Base-by-base conservation (phyloP, 345 rosid genomes). In the Pugionium cornutum region DNA sequence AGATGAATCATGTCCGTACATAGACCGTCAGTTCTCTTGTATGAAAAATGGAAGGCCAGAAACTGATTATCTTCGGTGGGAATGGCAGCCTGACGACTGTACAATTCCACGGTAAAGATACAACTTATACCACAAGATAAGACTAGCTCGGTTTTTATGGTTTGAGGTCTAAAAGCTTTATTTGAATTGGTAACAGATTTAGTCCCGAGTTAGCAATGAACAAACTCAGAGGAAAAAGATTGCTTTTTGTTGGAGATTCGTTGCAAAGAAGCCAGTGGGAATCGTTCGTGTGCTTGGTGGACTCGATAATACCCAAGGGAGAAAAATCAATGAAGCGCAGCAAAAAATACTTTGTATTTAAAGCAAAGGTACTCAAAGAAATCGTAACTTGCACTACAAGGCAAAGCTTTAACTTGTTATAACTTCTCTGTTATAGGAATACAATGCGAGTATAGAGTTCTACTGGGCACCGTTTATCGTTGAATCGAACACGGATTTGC, bases 21-120 rank as follows among this genome's bases (percentile, higher is more conserved):
- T 92, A 2, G 98, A 92, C 33, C 67, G 72, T 44, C 98, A 89
- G 69, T 79, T 92, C 65, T 67, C 91, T 45, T 92, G 97, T 43
- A 79, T 77, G 49, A 79, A 86, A 72, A 89, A 92, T 30, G 97
- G 89, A 6, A 70, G 83, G 37, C 79, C 30, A 39, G 91, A 92
- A 56, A 79, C 86, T 1, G 83, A 85, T 66, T 92, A 89, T 68
- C 89, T 65, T 9, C 82, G 79, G 37, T 92, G 97, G 98, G 90
- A 83, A 63, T 92, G 98, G 98, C 97, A 82, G 69, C 97, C 96
- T 1, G 94, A 88, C 34, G 98, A 92, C 61, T 92, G 98, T 53
- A 75, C 79, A 35, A 61, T 92, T 66, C 96, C 97, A 31, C 78
- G 84, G 98, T 89, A 40, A 53, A 3, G 1, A 52, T 6, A 26